phyloP scores from a whole-genome alignment of 768 basidiomycete genomes.

The Termitomyces sp. region DNA sequence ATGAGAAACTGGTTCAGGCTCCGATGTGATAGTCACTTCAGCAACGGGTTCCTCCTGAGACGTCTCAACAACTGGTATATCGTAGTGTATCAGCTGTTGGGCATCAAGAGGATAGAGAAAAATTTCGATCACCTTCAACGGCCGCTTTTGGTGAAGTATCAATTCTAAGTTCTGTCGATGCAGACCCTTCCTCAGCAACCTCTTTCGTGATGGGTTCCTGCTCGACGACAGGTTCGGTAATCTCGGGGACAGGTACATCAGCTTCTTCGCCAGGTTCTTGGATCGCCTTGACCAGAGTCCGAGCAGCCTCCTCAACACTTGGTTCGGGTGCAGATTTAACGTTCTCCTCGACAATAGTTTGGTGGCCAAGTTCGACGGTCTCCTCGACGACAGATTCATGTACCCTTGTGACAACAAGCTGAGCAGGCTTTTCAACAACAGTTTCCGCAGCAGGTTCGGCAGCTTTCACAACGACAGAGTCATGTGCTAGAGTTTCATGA shows the following conservation, averaged over 20 bases:
- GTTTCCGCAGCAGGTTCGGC: neutral
- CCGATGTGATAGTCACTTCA: neutral
- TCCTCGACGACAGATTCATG: neutral
- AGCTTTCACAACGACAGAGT: neutral
- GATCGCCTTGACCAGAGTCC: neutral
- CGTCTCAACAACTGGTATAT: neutral
- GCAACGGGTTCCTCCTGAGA: neutral
- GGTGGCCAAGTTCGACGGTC: neutral
- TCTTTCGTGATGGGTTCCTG: neutral
- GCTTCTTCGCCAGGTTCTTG: neutral
- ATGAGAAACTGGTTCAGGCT: neutral
- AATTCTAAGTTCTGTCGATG: neutral
- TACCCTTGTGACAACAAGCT: neutral
- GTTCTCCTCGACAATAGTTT: neutral
- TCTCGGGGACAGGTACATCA: slow-evolving; percentile 2
- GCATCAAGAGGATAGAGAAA: neutral
- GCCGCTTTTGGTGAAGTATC: neutral
- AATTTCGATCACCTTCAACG: neutral
- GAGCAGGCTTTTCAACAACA: neutral
- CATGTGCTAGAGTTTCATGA: neutral
- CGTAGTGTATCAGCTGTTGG: neutral
- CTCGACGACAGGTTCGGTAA: slow-evolving; percentile 8
- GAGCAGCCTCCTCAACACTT: neutral
- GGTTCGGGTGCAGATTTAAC: neutral
- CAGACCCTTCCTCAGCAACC: neutral